Evolutionary conservation across 495 filamentous ascomycete genomes (phyloP).

Genomic region (Lindgomyces ingoldianus): DNA sequence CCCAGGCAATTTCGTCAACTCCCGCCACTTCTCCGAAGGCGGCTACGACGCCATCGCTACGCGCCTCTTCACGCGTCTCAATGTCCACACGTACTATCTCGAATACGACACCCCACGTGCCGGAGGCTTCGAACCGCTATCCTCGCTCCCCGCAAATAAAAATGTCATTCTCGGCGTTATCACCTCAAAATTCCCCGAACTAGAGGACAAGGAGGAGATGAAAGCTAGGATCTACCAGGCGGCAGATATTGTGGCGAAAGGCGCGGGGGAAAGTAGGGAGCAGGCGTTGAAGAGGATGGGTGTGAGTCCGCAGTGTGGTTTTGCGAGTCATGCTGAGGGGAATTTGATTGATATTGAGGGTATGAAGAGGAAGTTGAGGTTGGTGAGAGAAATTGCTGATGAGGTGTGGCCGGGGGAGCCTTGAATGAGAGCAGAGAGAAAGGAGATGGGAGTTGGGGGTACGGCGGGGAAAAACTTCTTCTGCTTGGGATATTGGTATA

Average conservation of each 20-base stretch:
- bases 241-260: slow-evolving; percentile 57
- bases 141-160: slow-evolving; percentile 61
- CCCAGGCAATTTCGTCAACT: slow-evolving; percentile 58
- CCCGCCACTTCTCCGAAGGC: slow-evolving; percentile 62
- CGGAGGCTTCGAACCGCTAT: slow-evolving; percentile 64
- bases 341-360: slow-evolving; percentile 61
- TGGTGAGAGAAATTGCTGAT: slow-evolving; percentile 53
- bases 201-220: slow-evolving; percentile 63
- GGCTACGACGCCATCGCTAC: slow-evolving; percentile 67
- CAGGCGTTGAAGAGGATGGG: slow-evolving; percentile 60
- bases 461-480: no score
- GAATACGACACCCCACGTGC: slow-evolving; percentile 68
- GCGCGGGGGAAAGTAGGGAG: slow-evolving; percentile 43
- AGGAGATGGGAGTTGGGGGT: no score
- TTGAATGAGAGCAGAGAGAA: no score
- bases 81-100: slow-evolving; percentile 67
- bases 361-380: slow-evolving; percentile 54
- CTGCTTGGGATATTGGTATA: no score
- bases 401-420: slow-evolving; percentile 50
- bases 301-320: slow-evolving; percentile 67
- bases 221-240: slow-evolving; percentile 59
- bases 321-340: slow-evolving; percentile 64
- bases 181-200: slow-evolving; percentile 61
- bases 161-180: slow-evolving; percentile 65
- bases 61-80: slow-evolving; percentile 61